Evolutionary conservation across 2,329 filamentous ascomycete species (phyloP).

Genomic region (Stemphylium beticola): DNA sequence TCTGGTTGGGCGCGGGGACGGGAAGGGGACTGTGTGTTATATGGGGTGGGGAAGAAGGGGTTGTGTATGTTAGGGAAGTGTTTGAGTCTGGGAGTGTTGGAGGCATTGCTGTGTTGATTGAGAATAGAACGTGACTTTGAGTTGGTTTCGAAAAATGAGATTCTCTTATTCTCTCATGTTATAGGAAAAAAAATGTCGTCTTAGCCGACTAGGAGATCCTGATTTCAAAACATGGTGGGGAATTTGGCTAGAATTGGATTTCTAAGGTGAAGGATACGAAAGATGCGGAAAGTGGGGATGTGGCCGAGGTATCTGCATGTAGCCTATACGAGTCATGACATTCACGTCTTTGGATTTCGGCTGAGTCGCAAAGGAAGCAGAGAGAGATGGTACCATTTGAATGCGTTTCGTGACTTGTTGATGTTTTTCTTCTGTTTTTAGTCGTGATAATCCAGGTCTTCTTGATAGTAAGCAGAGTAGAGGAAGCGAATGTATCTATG

Average conservation of each 20-base stretch:
- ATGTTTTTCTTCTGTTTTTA: too few relatives aligned
- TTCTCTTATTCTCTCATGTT: too few relatives aligned
- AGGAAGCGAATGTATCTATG: too few relatives aligned
- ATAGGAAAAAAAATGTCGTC: too few relatives aligned
- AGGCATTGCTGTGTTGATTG: not conserved
- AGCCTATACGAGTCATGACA: slow-evolving; percentile 12
- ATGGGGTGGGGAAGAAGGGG: slow-evolving; percentile 30
- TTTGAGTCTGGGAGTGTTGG: slow-evolving; percentile 28
- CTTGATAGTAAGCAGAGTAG: too few relatives aligned
- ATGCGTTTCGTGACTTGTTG: too few relatives aligned
- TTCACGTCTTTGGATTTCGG: too few relatives aligned
- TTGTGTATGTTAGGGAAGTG: slow-evolving; percentile 36
- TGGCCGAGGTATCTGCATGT: slow-evolving; percentile 12
- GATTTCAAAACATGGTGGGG: not conserved
- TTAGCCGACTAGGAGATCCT: too few relatives aligned
- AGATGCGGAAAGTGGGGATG: not conserved
- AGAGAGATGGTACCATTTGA: too few relatives aligned
- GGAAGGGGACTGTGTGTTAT: slow-evolving; percentile 27
- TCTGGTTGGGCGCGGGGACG: slow-evolving; percentile 17
- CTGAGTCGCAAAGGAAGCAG: too few relatives aligned
- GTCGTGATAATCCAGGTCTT: too few relatives aligned
- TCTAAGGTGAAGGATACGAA: slow-evolving; percentile 1
- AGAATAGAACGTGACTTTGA: not conserved
- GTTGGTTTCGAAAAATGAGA: not conserved
- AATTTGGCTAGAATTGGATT: not conserved